Evolutionary conservation across 805 yeast species (phyloP).

Genomic region (Candida rishiriensis): DNA sequence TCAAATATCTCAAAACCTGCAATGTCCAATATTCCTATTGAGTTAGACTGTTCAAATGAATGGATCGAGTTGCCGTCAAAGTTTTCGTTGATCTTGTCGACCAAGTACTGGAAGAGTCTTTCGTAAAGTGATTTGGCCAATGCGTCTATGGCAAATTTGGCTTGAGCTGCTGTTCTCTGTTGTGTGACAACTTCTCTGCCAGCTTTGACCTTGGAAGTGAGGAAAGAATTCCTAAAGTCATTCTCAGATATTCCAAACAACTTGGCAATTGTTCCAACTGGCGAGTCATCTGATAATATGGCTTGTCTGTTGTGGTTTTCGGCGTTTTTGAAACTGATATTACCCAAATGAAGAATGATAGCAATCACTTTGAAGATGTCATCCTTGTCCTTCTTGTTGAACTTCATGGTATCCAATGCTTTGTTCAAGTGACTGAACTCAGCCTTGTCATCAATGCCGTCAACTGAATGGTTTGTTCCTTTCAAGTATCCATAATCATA

Average conservation of each 20-base stretch:
- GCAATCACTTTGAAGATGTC: conserved; percentile 67
- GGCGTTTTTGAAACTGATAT: conserved; percentile 64
- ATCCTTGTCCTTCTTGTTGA: conserved; percentile 47
- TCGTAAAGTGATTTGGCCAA: conserved; percentile 85
- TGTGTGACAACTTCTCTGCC: conserved; percentile 85
- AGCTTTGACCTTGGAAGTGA: conserved; percentile 83
- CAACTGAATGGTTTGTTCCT: conserved; percentile 50
- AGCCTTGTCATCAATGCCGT: conserved; percentile 68
- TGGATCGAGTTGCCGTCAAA: conserved; percentile 30
- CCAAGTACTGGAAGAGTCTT: conserved; percentile 71
- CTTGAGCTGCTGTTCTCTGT: conserved; percentile 74
- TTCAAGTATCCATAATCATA: conserved; percentile 56
- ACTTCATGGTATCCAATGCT: conserved; percentile 74
- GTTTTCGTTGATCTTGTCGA: conserved; percentile 67
- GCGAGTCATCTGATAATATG: conserved; percentile 45
- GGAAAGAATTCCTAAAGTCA: conserved; percentile 51
- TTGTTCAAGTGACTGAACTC: conserved; percentile 60
- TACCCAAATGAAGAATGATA: conserved; percentile 79
- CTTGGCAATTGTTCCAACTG: conserved; percentile 47
- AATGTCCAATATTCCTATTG: conserved; percentile 55
- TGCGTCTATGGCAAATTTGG: conserved; percentile 78
- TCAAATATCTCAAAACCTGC: conserved; percentile 62
- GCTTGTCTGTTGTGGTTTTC: conserved; percentile 70
- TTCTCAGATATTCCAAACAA: conserved; percentile 57
- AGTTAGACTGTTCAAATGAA: conserved; percentile 31